Base-by-base conservation (phyloP, 1,284 basidiomycete genomes). In the Trichosporon asahii region DNA sequence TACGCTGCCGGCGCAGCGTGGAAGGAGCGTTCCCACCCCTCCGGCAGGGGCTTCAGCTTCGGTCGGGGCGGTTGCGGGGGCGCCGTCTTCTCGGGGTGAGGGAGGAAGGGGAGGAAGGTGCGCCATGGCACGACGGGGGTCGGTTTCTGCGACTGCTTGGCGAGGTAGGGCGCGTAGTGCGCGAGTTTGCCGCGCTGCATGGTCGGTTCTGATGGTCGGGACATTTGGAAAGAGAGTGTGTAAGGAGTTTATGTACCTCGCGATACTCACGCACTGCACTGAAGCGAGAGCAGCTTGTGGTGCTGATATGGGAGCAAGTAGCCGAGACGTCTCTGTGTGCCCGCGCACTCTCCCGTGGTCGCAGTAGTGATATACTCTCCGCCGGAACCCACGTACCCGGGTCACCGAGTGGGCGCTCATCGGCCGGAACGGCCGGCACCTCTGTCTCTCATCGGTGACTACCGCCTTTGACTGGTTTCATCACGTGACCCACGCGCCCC, bases 1-100 rank as follows among this genome's bases (percentile, higher is more conserved):
- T 88, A 88, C 1, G 90, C 89, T 5, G 90, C 89, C 0, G 91
- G 91, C 27, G 92, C 81, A 55, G 93, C 79, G 76, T 94, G 92
- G 0, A 90, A 90, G 0, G 87, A 87, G 8, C 86, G 76, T 14
- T 75, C 79, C 78, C 85, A 89, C 11, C 78, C 76, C 68, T 6
- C 74, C 72, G 49, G 80, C 73, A 60, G 82, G 76, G 66, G 82
- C 73, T 37, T 76, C n/a, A 66, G 82, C 3, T 31, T 35, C 11
- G 70, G 68, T 76, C 66, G 72, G 40, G 65, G 71, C 0, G 70
- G 72, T 15, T 23, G 27, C 15, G 66, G 49, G 1, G 72, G 70
- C 0, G 70, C 68, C 0, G 29, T 21, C 25, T 9, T 31, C 15
- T 71, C 72, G 25, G 72, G 72, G 33, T 67, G 72, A 5, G 72